phyloP scores from a whole-genome alignment of 2,329 filamentous ascomycete genomes.

The Talaromyces funiculosus region DNA sequence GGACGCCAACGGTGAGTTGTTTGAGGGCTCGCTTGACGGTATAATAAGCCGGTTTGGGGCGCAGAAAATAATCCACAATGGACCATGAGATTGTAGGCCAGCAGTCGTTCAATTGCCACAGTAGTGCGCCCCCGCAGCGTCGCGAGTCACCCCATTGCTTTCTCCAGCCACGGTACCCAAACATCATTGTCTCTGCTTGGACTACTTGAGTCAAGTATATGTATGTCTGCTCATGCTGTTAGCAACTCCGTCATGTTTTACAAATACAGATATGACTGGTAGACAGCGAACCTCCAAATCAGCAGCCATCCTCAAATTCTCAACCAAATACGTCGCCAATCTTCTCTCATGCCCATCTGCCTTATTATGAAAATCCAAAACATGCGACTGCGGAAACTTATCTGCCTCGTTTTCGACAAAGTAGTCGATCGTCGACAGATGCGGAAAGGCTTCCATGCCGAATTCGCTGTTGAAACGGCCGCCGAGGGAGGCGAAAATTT shows the following conservation, averaged over 20 bases:
- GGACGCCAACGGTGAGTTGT: slow-evolving; percentile 48
- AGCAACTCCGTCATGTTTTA: neutral
- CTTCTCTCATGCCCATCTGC: slow-evolving; percentile 77
- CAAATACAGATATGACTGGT: too few relatives aligned
- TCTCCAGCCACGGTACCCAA: slow-evolving; percentile 46
- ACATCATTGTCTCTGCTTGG: slow-evolving; percentile 51
- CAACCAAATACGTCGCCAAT: slow-evolving; percentile 63
- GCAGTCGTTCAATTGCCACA: slow-evolving; percentile 32
- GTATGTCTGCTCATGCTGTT: slow-evolving; percentile 40
- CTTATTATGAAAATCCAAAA: slow-evolving; percentile 87
- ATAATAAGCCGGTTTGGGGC: slow-evolving; percentile 53
- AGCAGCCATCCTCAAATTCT: slow-evolving; percentile 40
- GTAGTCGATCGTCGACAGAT: slow-evolving; percentile 59
- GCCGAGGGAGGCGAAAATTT: slow-evolving; percentile 63
- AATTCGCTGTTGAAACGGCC: slow-evolving; percentile 86
- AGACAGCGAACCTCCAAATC: slow-evolving; percentile 10
- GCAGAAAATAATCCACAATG: slow-evolving; percentile 51
- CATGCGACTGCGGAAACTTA: slow-evolving; percentile 70
- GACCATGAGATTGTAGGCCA: slow-evolving; percentile 39
- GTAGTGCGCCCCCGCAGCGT: slow-evolving; percentile 27
- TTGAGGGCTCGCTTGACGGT: slow-evolving; percentile 49
- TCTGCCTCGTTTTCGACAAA: slow-evolving; percentile 65
- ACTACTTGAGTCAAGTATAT: slow-evolving; percentile 58
- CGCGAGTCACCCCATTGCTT: slow-evolving; percentile 39
- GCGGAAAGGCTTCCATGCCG: slow-evolving; percentile 79